phyloP scores from a whole-genome alignment of 2,329 filamentous ascomycete species.

The Fusarium sp. region DNA sequence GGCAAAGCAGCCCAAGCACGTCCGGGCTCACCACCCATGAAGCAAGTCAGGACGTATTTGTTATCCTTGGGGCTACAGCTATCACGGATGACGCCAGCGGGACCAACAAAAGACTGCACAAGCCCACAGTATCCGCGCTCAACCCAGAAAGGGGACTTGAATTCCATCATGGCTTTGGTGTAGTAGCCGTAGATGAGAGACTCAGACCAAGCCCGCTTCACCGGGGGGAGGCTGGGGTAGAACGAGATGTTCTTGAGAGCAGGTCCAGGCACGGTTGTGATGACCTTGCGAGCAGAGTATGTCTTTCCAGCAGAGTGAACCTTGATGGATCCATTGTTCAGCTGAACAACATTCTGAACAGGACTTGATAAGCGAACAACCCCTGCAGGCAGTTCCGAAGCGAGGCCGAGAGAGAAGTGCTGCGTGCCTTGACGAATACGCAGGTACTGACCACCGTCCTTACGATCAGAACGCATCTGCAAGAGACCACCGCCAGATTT shows the following conservation, averaged over 20 bases:
- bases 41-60: background rate
- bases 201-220: background rate
- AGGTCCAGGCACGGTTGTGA: background rate
- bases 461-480: slow-evolving; percentile 20
- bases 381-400: no score
- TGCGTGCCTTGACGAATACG: slow-evolving; percentile 22
- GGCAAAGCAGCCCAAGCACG: no score
- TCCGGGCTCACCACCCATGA: background rate
- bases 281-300: background rate
- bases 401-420: background rate
- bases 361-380: no score
- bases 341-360: no score
- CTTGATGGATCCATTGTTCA: no score
- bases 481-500: slow-evolving; percentile 17
- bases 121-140: slow-evolving; percentile 12
- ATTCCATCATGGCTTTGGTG: slow-evolving; percentile 22
- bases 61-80: background rate
- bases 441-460: slow-evolving; percentile 21
- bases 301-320: no score
- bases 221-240: background rate
- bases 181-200: slow-evolving; percentile 19
- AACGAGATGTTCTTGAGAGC: background rate
- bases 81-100: background rate
- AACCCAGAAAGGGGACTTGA: slow-evolving; percentile 26
- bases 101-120: background rate